Evolutionary conservation across 1,284 basidiomycete genomes (phyloP).

Genomic region (Ceratorhiza oryzae-sativae): DNA sequence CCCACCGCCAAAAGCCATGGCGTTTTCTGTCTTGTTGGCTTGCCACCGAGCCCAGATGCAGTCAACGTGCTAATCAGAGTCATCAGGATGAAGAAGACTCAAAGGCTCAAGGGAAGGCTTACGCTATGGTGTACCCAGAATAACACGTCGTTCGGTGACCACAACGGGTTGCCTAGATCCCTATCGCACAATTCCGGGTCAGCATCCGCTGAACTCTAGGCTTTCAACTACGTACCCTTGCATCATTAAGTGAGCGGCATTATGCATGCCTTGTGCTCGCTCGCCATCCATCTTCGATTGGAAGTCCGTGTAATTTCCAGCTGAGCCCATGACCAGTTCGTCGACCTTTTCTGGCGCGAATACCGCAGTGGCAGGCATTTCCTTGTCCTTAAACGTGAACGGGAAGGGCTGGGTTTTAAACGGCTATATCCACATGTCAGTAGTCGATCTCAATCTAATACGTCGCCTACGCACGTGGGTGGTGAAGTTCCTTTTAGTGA

Average conservation of each 20-base stretch:
- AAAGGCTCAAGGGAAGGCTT: background rate
- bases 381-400: constrained; percentile 5
- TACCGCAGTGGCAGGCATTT: constrained; percentile 13
- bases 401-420: constrained; percentile 37
- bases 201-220: background rate
- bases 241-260: constrained; percentile 39
- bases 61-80: constrained; percentile 31
- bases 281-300: constrained; percentile 37
- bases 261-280: constrained; percentile 39
- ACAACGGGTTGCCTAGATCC: constrained; percentile 32
- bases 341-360: constrained; percentile 13
- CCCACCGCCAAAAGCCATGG: constrained; percentile 37
- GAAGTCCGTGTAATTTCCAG: constrained; percentile 39
- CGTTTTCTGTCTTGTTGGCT: constrained; percentile 4
- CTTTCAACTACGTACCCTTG: constrained; percentile 11
- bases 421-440: constrained; percentile 26
- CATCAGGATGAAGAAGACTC: background rate
- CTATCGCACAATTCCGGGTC: background rate
- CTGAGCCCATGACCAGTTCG: constrained; percentile 17
- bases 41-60: constrained; percentile 41
- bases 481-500: constrained; percentile 16
- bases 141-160: constrained; percentile 39
- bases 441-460: background rate
- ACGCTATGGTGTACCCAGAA: constrained; percentile 38
- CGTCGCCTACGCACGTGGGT: background rate